Percentiles rank a stretch among this genome's conserved stretches.
These are phyloP conservation scores for Dalbergia cochinchinensis DNA, from an alignment of 306 rosid genomes.

Conservation along the genomic window DNA sequence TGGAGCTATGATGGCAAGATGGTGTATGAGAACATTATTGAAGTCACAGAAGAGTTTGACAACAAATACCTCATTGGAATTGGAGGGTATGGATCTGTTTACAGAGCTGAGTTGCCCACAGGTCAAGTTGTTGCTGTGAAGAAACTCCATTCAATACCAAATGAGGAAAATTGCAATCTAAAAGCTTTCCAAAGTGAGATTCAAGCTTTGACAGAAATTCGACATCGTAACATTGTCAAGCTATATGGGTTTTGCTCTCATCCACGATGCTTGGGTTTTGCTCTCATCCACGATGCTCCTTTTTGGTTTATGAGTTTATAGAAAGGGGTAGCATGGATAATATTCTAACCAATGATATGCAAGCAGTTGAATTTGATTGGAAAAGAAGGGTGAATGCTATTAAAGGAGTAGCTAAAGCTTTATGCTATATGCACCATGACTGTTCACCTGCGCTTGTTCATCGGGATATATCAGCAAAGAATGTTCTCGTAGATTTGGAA, in stretches of 20 bases:
- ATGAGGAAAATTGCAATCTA: background rate
- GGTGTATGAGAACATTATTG: constrained; percentile 22
- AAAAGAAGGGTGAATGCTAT: constrained; percentile 12
- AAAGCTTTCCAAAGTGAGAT: constrained; percentile 37
- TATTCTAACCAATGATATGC: constrained; percentile 21
- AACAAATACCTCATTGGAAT: constrained; percentile 12
- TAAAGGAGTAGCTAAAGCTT: constrained; percentile 43
- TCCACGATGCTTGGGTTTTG: constrained; percentile 2
- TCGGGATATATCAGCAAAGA: constrained; percentile 39
- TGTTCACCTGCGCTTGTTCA: constrained; percentile 35
- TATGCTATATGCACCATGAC: constrained; percentile 42
- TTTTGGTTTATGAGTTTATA: constrained; percentile 39
- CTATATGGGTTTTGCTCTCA: constrained; percentile 24
- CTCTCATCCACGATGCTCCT: background rate
- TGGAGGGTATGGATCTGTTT: constrained; percentile 22
- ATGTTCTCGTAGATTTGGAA: constrained; percentile 37
- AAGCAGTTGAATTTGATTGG: constrained; percentile 35
- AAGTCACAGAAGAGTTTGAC: constrained; percentile 34
- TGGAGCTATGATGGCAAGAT: constrained; percentile 42
- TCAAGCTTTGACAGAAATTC: constrained; percentile 28
- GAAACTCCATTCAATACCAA: constrained; percentile 15
- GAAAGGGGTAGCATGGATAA: constrained; percentile 26
- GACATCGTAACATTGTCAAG: constrained; percentile 42
- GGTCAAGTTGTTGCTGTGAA: constrained; percentile 32
- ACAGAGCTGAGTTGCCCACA: background rate